Evolutionary conservation across 78 protist species (phyloP).

Genomic region (Capsaspora owczarzaki): DNA sequence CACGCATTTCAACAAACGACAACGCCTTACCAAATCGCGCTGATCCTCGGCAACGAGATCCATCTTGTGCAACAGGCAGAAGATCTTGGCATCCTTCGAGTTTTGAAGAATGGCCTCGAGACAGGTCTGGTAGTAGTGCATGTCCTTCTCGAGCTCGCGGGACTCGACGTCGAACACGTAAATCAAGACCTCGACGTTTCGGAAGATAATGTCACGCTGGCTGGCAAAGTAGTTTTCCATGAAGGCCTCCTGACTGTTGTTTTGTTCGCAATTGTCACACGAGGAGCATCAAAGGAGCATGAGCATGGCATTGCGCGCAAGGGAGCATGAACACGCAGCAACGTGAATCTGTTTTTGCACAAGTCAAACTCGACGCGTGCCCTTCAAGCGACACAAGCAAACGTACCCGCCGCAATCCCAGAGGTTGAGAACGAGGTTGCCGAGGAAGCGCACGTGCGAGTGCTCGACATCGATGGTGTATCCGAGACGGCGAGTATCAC

Average conservation of each 20-base stretch:
- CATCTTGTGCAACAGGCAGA: constrained; percentile 95
- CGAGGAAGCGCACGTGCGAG: constrained; percentile 90
- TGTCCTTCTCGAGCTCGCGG: constrained; percentile 66
- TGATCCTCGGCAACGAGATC: constrained; percentile 83
- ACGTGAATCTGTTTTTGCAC: background rate
- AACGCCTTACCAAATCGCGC: constrained; percentile 24
- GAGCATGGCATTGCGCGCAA: too few relatives aligned
- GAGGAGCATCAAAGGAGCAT: too few relatives aligned
- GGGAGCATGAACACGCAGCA: too few relatives aligned
- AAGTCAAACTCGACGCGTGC: background rate
- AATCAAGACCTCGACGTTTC: constrained; percentile 88
- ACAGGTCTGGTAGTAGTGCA: constrained; percentile 68
- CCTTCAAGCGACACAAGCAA: background rate
- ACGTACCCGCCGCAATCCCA: constrained; percentile 96
- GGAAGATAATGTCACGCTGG: constrained; percentile 92
- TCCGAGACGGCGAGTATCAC: constrained; percentile 87
- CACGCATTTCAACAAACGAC: too few relatives aligned
- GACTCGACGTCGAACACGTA: constrained; percentile 89
- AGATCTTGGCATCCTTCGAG: constrained; percentile 74
- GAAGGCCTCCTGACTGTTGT: constrained; percentile 76
- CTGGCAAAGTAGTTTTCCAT: constrained; percentile 88
- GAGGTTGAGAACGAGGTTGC: constrained; percentile 90
- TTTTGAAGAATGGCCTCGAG: constrained; percentile 68
- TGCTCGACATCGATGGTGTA: constrained; percentile 92
- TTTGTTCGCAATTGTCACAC: too few relatives aligned